A percentile compares a stretch with the other conserved stretches of the same genome.
Evolutionary conservation across 805 yeast species (phyloP).

Genomic region (Yamadazyma insecticola): DNA sequence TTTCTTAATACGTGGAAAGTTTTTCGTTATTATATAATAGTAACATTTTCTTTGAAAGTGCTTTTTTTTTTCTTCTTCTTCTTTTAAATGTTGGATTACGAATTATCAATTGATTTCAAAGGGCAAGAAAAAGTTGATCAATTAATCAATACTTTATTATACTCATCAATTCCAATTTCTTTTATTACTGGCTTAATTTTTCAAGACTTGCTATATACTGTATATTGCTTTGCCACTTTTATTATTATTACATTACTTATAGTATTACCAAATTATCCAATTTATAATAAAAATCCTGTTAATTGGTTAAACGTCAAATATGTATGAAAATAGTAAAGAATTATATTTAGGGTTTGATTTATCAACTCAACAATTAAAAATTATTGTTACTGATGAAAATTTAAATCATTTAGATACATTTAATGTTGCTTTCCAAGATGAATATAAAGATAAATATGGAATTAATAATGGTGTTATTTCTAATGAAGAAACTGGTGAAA

Average conservation of each 20-base stretch:
- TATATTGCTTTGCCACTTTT: conserved; percentile 34
- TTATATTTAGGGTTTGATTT: conserved; percentile 73
- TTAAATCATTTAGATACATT: conserved; percentile 54
- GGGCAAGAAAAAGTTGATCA: conserved; percentile 46
- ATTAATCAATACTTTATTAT: conserved; percentile 19
- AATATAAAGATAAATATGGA: conserved; percentile 51
- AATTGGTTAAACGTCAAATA: conserved; percentile 41
- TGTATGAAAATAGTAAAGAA: conserved; percentile 11
- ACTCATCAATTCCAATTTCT: conserved; percentile 32
- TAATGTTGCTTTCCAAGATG: conserved; percentile 68
- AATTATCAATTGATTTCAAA: conserved; percentile 45
- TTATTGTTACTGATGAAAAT: conserved; percentile 55
- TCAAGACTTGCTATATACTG: conserved; percentile 38
- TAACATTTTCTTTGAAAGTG: too few species aligned
- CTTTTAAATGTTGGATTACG: conserved; percentile 16
- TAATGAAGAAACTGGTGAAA: conserved; percentile 51
- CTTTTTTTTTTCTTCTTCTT: too few species aligned
- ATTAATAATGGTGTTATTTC: conserved; percentile 66
- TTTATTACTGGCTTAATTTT: conserved; percentile 44
- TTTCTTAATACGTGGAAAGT: too few species aligned
- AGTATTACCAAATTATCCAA: conserved; percentile 57
- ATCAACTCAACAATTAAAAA: conserved; percentile 85
- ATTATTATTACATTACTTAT: conserved; percentile 24
- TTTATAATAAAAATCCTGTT: conserved; percentile 46
- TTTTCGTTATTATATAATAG: too few species aligned